Conservation (phyloP, 2,329 filamentous ascomycete species). For the Aureobasidium sp. region DNA sequence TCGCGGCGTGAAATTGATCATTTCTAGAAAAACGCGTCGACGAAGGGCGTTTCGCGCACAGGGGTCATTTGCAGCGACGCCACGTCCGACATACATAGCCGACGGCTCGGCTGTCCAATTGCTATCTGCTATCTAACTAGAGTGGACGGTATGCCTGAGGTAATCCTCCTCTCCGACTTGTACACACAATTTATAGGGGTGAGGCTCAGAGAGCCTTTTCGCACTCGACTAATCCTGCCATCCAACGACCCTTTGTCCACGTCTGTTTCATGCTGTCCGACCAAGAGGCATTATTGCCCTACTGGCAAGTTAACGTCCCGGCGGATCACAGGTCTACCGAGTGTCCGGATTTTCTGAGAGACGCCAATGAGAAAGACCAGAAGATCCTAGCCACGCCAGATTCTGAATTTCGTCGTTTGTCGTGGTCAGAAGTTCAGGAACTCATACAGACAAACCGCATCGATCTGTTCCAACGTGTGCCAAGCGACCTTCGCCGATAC, state of each 20-base stretch:
- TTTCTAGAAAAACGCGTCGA: slow-evolving; percentile 4
- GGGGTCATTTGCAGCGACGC: neutral
- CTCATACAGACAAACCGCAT: slow-evolving; percentile 63
- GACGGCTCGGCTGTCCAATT: slow-evolving; percentile 10
- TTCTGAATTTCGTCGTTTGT: slow-evolving; percentile 52
- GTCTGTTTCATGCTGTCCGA: neutral
- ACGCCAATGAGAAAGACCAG: slow-evolving; percentile 60
- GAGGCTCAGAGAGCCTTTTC: neutral
- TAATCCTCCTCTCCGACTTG: neutral
- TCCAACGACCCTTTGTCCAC: neutral
- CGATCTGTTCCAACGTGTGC: slow-evolving; percentile 67
- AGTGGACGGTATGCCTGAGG: neutral
- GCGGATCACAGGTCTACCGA: slow-evolving; percentile 51
- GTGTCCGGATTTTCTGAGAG: slow-evolving; percentile 65
- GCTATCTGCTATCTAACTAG: neutral
- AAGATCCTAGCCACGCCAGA: slow-evolving; percentile 66
- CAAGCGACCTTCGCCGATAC: slow-evolving; percentile 73
- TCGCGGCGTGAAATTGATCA: neutral
- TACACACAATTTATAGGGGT: neutral
- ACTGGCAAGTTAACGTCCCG: slow-evolving; percentile 79
- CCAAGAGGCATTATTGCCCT: slow-evolving; percentile 44
- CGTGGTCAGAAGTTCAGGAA: slow-evolving; percentile 63
- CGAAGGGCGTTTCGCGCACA: neutral
- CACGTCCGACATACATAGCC: slow-evolving; percentile 10
- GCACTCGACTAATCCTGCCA: slow-evolving; percentile 1